phyloP scores from a whole-genome alignment of 148 eudicot species.

The Salicornia ramosissima region DNA sequence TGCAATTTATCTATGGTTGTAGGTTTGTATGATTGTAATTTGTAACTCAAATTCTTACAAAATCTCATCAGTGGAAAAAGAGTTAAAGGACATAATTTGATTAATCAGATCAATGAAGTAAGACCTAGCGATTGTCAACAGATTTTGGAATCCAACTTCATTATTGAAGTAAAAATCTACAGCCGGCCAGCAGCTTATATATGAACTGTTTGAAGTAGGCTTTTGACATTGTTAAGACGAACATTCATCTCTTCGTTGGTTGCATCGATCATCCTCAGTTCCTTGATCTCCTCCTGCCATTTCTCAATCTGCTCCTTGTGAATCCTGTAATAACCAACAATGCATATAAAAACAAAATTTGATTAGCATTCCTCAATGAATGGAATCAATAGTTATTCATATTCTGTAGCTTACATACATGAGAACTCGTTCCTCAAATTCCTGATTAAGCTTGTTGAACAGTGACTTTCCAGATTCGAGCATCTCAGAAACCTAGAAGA shows the following conservation, averaged over 20 bases:
- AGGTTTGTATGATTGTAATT: too few species aligned
- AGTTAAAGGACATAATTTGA: too few species aligned
- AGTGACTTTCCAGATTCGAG: conserved; percentile 76
- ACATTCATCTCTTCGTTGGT: conserved; percentile 58
- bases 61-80: too few species aligned
- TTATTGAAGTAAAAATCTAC: too few species aligned
- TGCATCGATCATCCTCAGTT: conserved; percentile 69
- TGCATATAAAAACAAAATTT: neutral
- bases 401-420: conserved; percentile 52
- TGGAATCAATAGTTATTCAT: neutral
- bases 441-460: conserved; percentile 55
- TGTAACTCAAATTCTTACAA: too few species aligned
- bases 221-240: conserved; percentile 63
- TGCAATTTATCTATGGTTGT: too few species aligned
- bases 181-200: too few species aligned
- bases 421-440: conserved; percentile 79
- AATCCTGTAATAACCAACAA: conserved; percentile 40
- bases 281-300: conserved; percentile 86
- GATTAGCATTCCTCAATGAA: neutral
- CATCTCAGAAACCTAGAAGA: conserved; percentile 70
- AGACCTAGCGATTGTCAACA: too few species aligned
- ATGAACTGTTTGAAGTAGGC: conserved; percentile 59
- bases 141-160: too few species aligned
- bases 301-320: conserved; percentile 89
- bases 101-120: too few species aligned